Percentiles rank a stretch among this genome's conserved stretches.
Evolutionary conservation across 495 filamentous ascomycete species (phyloP).

Genomic region (Evansstolkia leycettana): DNA sequence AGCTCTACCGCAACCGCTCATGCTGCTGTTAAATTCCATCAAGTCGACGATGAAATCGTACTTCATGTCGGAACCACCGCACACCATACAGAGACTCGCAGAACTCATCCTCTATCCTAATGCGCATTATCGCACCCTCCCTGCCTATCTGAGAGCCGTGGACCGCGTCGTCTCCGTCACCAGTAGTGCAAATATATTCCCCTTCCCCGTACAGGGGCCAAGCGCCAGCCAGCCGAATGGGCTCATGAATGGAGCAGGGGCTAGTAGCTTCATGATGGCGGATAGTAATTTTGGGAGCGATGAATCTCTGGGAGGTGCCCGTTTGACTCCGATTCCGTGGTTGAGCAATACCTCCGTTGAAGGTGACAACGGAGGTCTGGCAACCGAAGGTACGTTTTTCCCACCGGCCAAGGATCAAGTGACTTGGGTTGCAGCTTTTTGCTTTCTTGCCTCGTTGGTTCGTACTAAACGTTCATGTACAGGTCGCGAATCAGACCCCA

Average conservation of each 20-base stretch:
- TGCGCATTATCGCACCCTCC: slow-evolving; percentile 65
- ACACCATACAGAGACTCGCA: slow-evolving; percentile 84
- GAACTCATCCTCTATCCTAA: slow-evolving; percentile 76
- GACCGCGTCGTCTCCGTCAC: slow-evolving; percentile 89
- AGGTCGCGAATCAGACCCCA: too few relatives aligned
- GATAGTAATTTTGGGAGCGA: slow-evolving; percentile 54
- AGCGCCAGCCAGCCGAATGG: slow-evolving; percentile 37
- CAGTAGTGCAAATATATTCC: slow-evolving; percentile 68
- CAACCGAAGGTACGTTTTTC: slow-evolving; percentile 25
- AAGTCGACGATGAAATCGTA: slow-evolving; percentile 49
- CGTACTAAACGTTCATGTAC: too few relatives aligned
- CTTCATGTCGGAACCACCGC: slow-evolving; percentile 69
- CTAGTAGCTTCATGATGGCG: slow-evolving; percentile 18
- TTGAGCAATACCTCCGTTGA: slow-evolving; percentile 33
- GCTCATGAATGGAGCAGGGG: slow-evolving; percentile 18
- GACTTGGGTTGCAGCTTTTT: too few relatives aligned
- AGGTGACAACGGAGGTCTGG: slow-evolving; percentile 10
- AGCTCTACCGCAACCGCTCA: slow-evolving; percentile 50
- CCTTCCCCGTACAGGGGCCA: slow-evolving; percentile 54
- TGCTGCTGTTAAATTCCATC: slow-evolving; percentile 52
- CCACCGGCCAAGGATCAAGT: too few relatives aligned
- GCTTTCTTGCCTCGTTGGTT: too few relatives aligned
- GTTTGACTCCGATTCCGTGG: slow-evolving; percentile 93
- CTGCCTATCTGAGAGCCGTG: slow-evolving; percentile 78
- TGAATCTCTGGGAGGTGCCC: slow-evolving; percentile 79